Evolutionary conservation across 1,284 basidiomycete genomes (phyloP).

Genomic region (Marasmius fiardii): DNA sequence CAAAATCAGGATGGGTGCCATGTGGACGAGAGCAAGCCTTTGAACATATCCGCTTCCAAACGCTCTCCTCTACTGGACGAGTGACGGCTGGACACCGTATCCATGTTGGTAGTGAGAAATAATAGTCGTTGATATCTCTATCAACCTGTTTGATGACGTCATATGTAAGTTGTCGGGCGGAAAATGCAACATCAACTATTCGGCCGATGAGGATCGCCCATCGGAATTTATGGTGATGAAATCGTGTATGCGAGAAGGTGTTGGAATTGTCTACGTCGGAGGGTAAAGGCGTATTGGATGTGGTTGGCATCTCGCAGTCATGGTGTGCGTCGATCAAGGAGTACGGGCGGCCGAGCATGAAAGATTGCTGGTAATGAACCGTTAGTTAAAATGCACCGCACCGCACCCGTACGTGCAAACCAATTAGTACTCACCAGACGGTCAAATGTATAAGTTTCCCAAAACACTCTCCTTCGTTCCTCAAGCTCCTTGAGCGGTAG

Average conservation of each 20-base stretch:
- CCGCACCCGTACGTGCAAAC: background rate
- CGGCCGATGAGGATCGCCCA: slow-evolving; percentile 19
- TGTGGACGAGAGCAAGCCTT: background rate
- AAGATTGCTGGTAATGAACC: slow-evolving; percentile 18
- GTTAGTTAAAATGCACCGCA: background rate
- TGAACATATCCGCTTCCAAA: slow-evolving; percentile 10
- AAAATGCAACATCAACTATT: slow-evolving; percentile 19
- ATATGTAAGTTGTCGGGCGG: slow-evolving; percentile 18
- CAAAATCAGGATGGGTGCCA: slow-evolving; percentile 1
- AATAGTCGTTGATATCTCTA: slow-evolving; percentile 20
- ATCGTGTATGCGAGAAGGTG: slow-evolving; percentile 18
- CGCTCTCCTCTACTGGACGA: slow-evolving; percentile 15
- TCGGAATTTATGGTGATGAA: slow-evolving; percentile 22
- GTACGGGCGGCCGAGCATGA: slow-evolving; percentile 22
- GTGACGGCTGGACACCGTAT: slow-evolving; percentile 18
- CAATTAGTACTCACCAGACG: slow-evolving; percentile 16
- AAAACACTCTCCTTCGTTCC: slow-evolving; percentile 21
- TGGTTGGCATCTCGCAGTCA: slow-evolving; percentile 24
- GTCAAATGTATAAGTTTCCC: slow-evolving; percentile 21
- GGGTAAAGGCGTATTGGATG: slow-evolving; percentile 19
- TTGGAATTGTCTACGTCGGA: slow-evolving; percentile 18
- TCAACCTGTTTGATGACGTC: slow-evolving; percentile 20
- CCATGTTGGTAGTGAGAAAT: slow-evolving; percentile 19
- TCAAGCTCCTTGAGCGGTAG: slow-evolving; percentile 19
- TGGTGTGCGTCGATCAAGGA: slow-evolving; percentile 18